Percentiles rank a stretch among this genome's conserved stretches.
These are phyloP conservation scores for Periconia macrospinosa DNA, from an alignment of 2,329 filamentous ascomycete genomes.

Conservation along the genomic window DNA sequence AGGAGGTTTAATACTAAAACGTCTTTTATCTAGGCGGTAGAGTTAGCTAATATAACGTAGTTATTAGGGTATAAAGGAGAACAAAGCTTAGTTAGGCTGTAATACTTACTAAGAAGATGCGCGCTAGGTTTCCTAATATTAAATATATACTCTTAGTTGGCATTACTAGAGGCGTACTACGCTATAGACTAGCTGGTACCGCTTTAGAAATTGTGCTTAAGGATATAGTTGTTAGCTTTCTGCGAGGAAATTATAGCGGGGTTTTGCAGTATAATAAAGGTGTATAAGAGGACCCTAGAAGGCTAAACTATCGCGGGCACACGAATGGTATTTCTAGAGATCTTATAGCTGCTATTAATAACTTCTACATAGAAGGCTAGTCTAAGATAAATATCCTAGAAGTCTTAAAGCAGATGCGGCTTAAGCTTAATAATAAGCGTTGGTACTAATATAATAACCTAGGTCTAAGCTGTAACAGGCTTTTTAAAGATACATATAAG, in stretches of 20 bases:
- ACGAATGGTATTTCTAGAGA: conserved; percentile 5
- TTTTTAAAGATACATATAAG: conserved; percentile 3
- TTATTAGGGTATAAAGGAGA: conserved; percentile 4
- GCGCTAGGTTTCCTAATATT: conserved; percentile 6
- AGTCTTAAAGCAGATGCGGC: conserved; percentile 4
- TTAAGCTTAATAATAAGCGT: conserved; percentile 4
- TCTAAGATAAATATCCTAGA: conserved; percentile 1
- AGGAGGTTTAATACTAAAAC: conserved; percentile 5
- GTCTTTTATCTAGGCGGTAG: conserved; percentile 8
- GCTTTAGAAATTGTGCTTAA: conserved; percentile 18
- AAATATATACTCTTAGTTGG: conserved; percentile 13
- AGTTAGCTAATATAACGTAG: conserved; percentile 10
- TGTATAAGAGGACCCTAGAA: conserved; percentile 5
- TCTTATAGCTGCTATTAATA: conserved; percentile 10
- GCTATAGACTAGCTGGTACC: conserved; percentile 15
- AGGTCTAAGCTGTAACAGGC: conserved; percentile 1
- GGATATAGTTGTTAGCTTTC: conserved; percentile 22
- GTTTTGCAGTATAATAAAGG: conserved; percentile 21
- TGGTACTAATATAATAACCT: conserved; percentile 1
- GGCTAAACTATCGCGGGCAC: conserved; percentile 6
- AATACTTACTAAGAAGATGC: conserved; percentile 3
- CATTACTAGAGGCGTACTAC: conserved; percentile 22
- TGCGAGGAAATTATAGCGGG: conserved; percentile 16
- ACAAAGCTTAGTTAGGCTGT: neutral
- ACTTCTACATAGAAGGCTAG: neutral